A percentile compares a stretch with the other conserved stretches of the same genome.
Evolutionary conservation across 768 basidiomycete species (phyloP).

Genomic region (Auricularia sp.): DNA sequence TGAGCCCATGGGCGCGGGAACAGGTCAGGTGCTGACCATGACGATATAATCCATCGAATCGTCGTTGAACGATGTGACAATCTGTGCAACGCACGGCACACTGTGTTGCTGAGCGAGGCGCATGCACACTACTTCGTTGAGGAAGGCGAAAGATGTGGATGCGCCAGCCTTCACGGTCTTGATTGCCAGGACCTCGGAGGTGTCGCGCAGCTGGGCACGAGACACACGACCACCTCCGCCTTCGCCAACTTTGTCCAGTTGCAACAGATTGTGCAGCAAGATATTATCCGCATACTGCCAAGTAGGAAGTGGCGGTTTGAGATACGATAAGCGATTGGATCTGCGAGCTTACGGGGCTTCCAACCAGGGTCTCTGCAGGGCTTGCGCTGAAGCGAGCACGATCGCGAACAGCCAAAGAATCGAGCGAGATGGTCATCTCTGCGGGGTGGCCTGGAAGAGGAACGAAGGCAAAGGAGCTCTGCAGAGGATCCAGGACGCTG

Average conservation of each 20-base stretch:
- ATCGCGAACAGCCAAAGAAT: neutral
- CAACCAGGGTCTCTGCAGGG: neutral
- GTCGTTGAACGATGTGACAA: neutral
- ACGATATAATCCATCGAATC: neutral
- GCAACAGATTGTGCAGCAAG: neutral
- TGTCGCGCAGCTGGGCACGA: neutral
- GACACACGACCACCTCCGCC: neutral
- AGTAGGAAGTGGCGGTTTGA: neutral
- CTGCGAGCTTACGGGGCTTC: neutral
- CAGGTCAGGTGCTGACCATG: neutral
- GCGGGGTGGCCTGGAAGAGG: too few relatives aligned
- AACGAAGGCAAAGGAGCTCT: too few relatives aligned
- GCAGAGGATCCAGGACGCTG: too few relatives aligned
- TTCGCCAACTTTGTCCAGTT: neutral
- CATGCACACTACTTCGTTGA: neutral
- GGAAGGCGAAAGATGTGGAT: neutral
- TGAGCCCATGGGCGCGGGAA: neutral
- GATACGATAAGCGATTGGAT: neutral
- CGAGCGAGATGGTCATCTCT: too few relatives aligned
- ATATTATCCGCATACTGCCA: neutral
- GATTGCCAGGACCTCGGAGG: neutral
- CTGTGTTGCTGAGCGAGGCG: neutral
- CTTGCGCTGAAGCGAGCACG: neutral
- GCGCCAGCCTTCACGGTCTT: neutral
- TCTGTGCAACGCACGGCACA: neutral